Evolutionary conservation across 2,329 filamentous ascomycete genomes (phyloP).

Genomic region (Curvularia sp.): DNA sequence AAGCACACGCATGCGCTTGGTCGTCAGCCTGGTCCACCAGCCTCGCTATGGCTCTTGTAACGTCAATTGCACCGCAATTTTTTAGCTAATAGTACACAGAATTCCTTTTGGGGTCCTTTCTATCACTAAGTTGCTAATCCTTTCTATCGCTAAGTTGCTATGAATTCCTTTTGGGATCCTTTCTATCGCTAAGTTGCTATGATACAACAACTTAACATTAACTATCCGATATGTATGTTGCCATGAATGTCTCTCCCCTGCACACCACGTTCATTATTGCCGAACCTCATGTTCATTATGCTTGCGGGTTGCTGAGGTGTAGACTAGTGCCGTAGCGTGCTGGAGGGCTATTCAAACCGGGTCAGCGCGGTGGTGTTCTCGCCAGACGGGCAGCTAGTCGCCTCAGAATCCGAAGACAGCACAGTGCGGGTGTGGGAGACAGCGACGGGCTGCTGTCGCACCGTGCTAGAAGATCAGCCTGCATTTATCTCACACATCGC

Average conservation of each 20-base stretch:
- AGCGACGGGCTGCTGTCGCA: too few species aligned
- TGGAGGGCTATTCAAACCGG: too few species aligned
- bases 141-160: too few species aligned
- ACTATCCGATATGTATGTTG: slow-evolving; percentile 3
- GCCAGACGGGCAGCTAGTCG: too few species aligned
- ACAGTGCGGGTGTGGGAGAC: too few species aligned
- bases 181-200: background rate
- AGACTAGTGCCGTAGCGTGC: too few species aligned
- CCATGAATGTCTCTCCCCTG: slow-evolving; percentile 1
- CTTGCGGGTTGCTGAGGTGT: slow-evolving; percentile 1
- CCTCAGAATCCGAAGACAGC: too few species aligned
- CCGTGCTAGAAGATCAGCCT: too few species aligned
- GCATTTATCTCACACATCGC: too few species aligned
- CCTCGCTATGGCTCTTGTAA: background rate
- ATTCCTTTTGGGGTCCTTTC: background rate
- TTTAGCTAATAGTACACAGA: background rate
- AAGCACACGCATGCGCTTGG: background rate
- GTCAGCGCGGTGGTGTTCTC: too few species aligned
- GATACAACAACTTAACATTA: background rate
- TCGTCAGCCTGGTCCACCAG: background rate
- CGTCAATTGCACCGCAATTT: background rate
- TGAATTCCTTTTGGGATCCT: background rate
- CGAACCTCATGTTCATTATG: slow-evolving; percentile 16
- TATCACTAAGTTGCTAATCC: background rate
- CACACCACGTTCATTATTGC: slow-evolving; percentile 4